Percentiles rank a stretch among this genome's conserved stretches.
These are phyloP conservation scores for Phytophthora lateralis DNA, from an alignment of 352 stramenopile species.

Conservation along the genomic window DNA sequence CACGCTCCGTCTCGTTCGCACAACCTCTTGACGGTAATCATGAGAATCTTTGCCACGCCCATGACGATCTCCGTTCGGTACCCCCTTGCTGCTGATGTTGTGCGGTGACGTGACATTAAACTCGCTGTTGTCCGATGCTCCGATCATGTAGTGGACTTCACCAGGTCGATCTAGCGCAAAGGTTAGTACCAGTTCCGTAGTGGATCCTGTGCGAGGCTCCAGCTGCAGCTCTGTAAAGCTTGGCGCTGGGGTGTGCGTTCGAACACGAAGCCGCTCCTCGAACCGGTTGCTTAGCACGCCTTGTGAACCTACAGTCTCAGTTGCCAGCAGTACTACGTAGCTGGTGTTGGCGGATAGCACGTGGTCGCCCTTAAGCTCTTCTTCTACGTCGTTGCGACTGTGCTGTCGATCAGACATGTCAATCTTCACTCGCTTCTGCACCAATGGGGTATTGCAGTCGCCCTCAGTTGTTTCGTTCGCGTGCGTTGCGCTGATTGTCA, in stretches of 20 bases:
- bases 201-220: slow-evolving; percentile 67
- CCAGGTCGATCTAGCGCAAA: slow-evolving; percentile 63
- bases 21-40: slow-evolving; percentile 66
- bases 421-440: slow-evolving; percentile 39
- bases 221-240: slow-evolving; percentile 51
- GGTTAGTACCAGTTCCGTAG: slow-evolving; percentile 68
- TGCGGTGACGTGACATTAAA: slow-evolving; percentile 74
- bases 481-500: slow-evolving; percentile 1
- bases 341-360: slow-evolving; percentile 49
- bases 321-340: slow-evolving; percentile 57
- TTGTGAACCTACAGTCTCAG: slow-evolving; percentile 52
- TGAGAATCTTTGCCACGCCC: slow-evolving; percentile 41
- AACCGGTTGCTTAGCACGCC: slow-evolving; percentile 68
- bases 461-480: neutral
- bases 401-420: slow-evolving; percentile 44
- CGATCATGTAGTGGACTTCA: slow-evolving; percentile 79
- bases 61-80: slow-evolving; percentile 18
- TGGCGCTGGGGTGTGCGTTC: slow-evolving; percentile 51
- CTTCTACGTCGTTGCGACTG: slow-evolving; percentile 42
- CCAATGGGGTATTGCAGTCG: slow-evolving; percentile 21
- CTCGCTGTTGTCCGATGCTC: slow-evolving; percentile 57
- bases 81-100: slow-evolving; percentile 72
- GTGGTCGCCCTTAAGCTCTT: slow-evolving; percentile 35
- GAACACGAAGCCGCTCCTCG: slow-evolving; percentile 35
- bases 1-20: slow-evolving; percentile 53